Evolutionary conservation across 805 yeast species (phyloP), one percentile per base, ranked within the genome.

Genomic region (Saccharomycopsis vini): DNA sequence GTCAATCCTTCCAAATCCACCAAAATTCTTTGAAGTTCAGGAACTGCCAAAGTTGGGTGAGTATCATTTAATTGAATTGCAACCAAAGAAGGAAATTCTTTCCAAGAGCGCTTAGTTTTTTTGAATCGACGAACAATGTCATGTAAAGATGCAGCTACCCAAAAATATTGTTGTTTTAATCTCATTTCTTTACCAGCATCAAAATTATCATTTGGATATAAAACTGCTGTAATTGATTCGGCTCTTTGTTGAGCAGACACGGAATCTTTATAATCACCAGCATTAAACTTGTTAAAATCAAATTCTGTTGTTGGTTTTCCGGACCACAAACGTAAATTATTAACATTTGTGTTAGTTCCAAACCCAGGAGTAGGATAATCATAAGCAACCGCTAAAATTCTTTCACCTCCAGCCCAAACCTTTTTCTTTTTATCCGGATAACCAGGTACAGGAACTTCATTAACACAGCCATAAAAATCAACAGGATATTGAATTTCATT

Each of bases 1-100:
- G 67, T 73, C 46, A 88, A 68, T 43, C 79, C 79, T 66, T 89
- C 95, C 54, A 81, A 66, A 62, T 88, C 97, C 48, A 88, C 81
- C 46, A 88, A 67, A 43, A 89, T 73, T 64, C 97, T 75, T 67
- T 84, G 90, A 53, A 88, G 72, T 63, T 88, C 97, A 34, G 86
- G 92, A 57, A 89, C 70, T 3, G 95, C 95, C 56, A 88, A 66
- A 3, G 96, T 84, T 44, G 97, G 97, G 60, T 88, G 97, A 12
- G 97, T 88, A 60, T 88, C 97, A 60, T 88, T 88, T 61, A 89
- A 74, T 67, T 89, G 97, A 60, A 88, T 88, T 28, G 96, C 95
- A 50, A 86, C 76, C 58, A 80, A 79, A 49, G 84, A 90, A 16
- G 95, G 77, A 61, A 88, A 83, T 59, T 82, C 87, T 29, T 70